Base-by-base conservation (phyloP, 345 rosid species). In the Boechera stricta region DNA sequence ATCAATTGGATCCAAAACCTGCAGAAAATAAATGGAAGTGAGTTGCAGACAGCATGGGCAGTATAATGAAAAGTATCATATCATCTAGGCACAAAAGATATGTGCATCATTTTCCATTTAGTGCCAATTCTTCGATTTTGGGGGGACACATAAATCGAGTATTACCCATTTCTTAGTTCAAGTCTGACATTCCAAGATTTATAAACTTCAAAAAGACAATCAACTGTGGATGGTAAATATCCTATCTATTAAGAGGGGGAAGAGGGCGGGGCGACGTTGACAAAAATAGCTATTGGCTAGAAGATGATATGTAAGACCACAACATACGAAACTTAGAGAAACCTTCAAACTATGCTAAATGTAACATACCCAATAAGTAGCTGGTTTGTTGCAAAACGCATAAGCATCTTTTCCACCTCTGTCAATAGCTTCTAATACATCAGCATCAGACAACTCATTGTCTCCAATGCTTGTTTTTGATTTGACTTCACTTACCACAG, bases 1-100 rank as follows among this genome's bases (percentile, higher is more conserved):
- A 83, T 94, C 98, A 69, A 91, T 87, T 62, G 97, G 97, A 83
- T 94, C 94, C 82, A 94, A 81, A 60, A 91, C 68, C 98, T 94
- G 87, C 84, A 84, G 31, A 69, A 6, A 80, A 64, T 48, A 69
- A 58, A 67, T 6, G 26, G 18, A 32, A 24, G 9, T 72, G 24
- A 47, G 31, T 38, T 62, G 47, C 49, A 61, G 21, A 10, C 42
- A 42, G 7, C 33, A 42, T 0, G 38, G 28, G 10, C 11, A 29
- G 5, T n/a, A 32, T 7, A 39, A 12, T 5, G 13, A 49, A 18
- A 75, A 15, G 47, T 18, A 60, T 32, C 62, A 49, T 26, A 42
- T 55, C 26, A 45, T 35, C 56, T 7, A 66, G 10, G 26, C n/a
- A 55, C 48, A 65, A 55, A 53, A 6, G 38, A 33, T 26, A 35